A percentile compares a stretch with the other conserved stretches of the same genome.
phyloP scores from a whole-genome alignment of 164 flowering plant species.

The Macadamia integrifolia region DNA sequence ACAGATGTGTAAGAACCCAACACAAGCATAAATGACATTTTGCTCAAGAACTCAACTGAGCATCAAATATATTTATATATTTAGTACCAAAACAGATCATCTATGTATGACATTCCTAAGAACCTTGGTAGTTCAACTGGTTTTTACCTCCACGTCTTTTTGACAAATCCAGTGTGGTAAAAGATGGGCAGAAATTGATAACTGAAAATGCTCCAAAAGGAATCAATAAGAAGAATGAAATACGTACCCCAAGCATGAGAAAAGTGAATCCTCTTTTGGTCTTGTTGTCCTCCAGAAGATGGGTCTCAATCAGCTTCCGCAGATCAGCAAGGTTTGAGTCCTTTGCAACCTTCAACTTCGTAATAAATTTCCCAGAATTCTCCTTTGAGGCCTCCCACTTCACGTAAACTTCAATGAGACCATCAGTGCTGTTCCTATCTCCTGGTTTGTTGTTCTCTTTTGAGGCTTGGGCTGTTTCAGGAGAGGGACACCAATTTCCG shows the following conservation, averaged over 20 bases:
- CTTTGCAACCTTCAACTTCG: conserved; percentile 43
- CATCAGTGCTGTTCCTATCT: conserved; percentile 15
- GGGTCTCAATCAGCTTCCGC: conserved; percentile 54
- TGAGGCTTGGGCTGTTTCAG: too few species aligned
- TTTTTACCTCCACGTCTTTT: too few species aligned
- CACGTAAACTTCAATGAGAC: conserved; percentile 44
- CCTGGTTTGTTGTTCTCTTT: conserved; percentile 47
- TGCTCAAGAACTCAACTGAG: too few species aligned
- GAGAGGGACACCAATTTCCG: neutral
- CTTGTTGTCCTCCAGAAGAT: conserved; percentile 35
- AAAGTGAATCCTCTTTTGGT: conserved; percentile 49
- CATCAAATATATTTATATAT: too few species aligned
- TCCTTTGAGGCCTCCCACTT: conserved; percentile 80
- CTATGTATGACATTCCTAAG: too few species aligned
- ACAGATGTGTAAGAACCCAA: too few species aligned
- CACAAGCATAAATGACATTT: too few species aligned
- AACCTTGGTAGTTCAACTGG: too few species aligned
- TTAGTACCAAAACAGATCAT: too few species aligned
- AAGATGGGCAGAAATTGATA: too few species aligned
- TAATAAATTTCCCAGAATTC: conserved; percentile 53
- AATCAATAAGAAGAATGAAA: neutral
- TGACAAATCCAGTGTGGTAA: too few species aligned
- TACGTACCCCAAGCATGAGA: conserved; percentile 56
- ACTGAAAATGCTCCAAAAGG: neutral
- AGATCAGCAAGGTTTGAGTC: conserved; percentile 61